phyloP scores from a whole-genome alignment of 768 basidiomycete genomes.

The Kwoniella bestiolae region DNA sequence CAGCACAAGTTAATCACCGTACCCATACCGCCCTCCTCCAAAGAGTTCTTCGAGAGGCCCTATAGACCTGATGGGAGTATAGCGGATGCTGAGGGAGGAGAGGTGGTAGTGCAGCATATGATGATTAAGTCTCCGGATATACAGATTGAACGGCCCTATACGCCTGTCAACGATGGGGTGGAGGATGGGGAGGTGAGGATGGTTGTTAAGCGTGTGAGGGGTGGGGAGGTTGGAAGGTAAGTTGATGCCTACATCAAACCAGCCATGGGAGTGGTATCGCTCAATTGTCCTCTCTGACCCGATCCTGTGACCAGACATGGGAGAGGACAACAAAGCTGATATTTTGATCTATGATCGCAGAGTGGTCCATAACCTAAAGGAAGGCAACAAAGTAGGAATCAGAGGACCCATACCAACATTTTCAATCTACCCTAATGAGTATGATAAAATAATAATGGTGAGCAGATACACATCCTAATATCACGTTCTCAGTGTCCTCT shows the following conservation, averaged over 20 bases:
- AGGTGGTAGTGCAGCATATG: conserved; percentile 51
- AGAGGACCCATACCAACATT: conserved; percentile 53
- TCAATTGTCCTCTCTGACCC: too few species aligned
- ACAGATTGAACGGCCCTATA: conserved; percentile 56
- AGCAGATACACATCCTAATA: too few species aligned
- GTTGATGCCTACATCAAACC: too few species aligned
- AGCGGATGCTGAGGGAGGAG: conserved; percentile 5
- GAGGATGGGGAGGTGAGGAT: conserved; percentile 43
- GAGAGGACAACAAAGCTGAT: background rate
- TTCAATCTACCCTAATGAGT: conserved; percentile 33
- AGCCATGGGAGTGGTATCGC: too few species aligned
- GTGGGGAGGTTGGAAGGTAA: conserved; percentile 57
- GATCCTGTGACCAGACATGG: too few species aligned
- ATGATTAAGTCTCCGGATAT: conserved; percentile 53
- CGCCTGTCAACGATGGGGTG: conserved; percentile 48
- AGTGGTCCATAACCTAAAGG: conserved; percentile 43
- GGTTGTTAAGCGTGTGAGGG: conserved; percentile 53
- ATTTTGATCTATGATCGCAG: conserved; percentile 11
- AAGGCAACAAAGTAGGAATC: conserved; percentile 45
- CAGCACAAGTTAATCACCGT: conserved; percentile 44
- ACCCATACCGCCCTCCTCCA: conserved; percentile 30
- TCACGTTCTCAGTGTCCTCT: background rate
- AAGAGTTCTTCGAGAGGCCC: conserved; percentile 27
- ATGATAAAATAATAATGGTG: conserved; percentile 53
- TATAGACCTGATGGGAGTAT: conserved; percentile 14